Percentiles rank a stretch among this genome's conserved stretches.
Evolutionary conservation across 2,329 filamentous ascomycete genomes (phyloP).

Genomic region (Teratosphaeriaceae sp.): DNA sequence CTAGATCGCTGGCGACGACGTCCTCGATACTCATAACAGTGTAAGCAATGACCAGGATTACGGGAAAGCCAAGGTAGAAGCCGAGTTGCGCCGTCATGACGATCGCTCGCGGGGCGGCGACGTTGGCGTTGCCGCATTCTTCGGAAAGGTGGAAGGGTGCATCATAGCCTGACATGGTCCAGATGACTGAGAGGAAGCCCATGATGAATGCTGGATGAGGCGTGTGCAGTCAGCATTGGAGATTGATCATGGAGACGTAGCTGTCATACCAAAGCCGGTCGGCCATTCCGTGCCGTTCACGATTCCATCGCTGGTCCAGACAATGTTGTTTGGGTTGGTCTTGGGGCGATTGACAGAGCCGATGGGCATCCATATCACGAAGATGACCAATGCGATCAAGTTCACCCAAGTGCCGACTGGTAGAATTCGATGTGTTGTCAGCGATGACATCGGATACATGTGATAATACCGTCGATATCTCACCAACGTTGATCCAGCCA

Average conservation of each 20-base stretch:
- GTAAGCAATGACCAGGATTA: slow-evolving; percentile 28
- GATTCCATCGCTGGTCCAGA: slow-evolving; percentile 11
- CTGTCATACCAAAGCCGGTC: slow-evolving; percentile 15
- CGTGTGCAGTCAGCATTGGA: slow-evolving; percentile 10
- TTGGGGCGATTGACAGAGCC: slow-evolving; percentile 27
- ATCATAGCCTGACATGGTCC: slow-evolving; percentile 25
- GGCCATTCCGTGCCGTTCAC: slow-evolving; percentile 29
- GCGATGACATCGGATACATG: no score
- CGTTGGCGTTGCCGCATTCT: slow-evolving; percentile 29
- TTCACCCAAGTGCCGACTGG: slow-evolving; percentile 26
- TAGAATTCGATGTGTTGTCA: no score
- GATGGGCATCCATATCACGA: slow-evolving; percentile 31
- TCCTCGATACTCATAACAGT: slow-evolving; percentile 26
- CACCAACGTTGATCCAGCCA: slow-evolving; percentile 22
- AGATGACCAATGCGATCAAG: slow-evolving; percentile 27
- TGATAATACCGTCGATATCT: no score
- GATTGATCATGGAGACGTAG: slow-evolving; percentile 2
- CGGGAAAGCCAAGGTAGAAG: slow-evolving; percentile 22
- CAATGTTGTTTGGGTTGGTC: slow-evolving; percentile 14
- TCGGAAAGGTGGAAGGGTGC: slow-evolving; percentile 29
- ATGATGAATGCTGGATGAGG: slow-evolving; percentile 25
- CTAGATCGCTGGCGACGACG: slow-evolving; percentile 24
- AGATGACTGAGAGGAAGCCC: slow-evolving; percentile 36
- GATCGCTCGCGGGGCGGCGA: slow-evolving; percentile 28
- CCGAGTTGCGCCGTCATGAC: slow-evolving; percentile 27